Percentiles rank a stretch among this genome's conserved stretches.
phyloP scores from a whole-genome alignment of 352 stramenopile species.

The Pythium phragmiticola region DNA sequence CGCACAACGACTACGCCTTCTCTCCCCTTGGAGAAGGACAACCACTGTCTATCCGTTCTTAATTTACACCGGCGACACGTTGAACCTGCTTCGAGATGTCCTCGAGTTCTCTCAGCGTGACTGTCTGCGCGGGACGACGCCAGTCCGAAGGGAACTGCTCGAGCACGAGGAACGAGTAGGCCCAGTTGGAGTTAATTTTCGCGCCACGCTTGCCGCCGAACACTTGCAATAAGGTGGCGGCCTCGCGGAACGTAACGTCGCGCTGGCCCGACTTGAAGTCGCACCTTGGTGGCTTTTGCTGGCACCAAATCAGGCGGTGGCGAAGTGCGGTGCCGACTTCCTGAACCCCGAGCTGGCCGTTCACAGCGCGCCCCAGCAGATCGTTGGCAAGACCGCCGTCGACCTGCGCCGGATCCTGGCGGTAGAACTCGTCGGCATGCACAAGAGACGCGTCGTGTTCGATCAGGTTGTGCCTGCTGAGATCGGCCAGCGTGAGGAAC shows the following conservation, averaged over 20 bases:
- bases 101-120: constrained; percentile 13
- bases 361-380: constrained; percentile 25
- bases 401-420: constrained; percentile 30
- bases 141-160: constrained; percentile 13
- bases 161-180: constrained; percentile 9
- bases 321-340: constrained; percentile 5
- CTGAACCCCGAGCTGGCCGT: constrained; percentile 9
- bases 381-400: constrained; percentile 36
- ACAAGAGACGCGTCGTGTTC: constrained; percentile 54
- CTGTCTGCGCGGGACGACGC: neutral
- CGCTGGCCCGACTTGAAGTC: constrained; percentile 19
- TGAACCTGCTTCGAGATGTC: constrained; percentile 10
- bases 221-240: constrained; percentile 9
- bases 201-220: constrained; percentile 16
- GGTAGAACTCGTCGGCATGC: constrained; percentile 39
- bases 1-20: no score
- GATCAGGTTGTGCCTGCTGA: constrained; percentile 46
- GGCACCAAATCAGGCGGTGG: constrained; percentile 2
- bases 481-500: constrained; percentile 37
- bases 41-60: no score
- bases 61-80: neutral
- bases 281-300: constrained; percentile 6
- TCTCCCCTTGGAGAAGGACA: no score
- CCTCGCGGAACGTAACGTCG: constrained; percentile 16
- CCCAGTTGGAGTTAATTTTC: constrained; percentile 13